phyloP scores from a whole-genome alignment of 2,329 filamentous ascomycete genomes.

The Botrytis fragariae region DNA sequence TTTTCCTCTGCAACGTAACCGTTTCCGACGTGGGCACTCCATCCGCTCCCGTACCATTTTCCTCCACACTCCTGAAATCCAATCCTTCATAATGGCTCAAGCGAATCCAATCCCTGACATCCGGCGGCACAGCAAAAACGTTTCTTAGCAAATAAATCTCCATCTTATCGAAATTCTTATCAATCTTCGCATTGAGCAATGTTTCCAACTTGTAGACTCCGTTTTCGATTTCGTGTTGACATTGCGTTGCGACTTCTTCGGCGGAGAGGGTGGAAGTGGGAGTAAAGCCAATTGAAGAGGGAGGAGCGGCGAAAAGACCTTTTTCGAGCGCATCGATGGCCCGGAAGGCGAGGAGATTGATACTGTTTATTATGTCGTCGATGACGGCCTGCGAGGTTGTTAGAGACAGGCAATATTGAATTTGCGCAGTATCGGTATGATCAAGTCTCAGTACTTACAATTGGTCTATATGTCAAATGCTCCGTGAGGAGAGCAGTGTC shows the following conservation, averaged over 20 bases:
- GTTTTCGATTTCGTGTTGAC: conserved; percentile 75
- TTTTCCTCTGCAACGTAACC: conserved; percentile 69
- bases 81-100: conserved; percentile 74
- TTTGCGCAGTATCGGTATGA: background rate
- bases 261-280: conserved; percentile 42
- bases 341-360: conserved; percentile 90
- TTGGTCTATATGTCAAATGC: conserved; percentile 90
- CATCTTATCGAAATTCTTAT: conserved; percentile 81
- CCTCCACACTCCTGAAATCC: conserved; percentile 33
- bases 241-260: conserved; percentile 47
- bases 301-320: conserved; percentile 71
- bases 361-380: conserved; percentile 96
- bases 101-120: conserved; percentile 73
- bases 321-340: conserved; percentile 85
- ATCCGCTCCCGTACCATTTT: conserved; percentile 49
- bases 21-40: conserved; percentile 48
- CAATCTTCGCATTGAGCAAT: conserved; percentile 74
- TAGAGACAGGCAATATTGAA: conserved; percentile 21
- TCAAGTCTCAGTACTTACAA: conserved; percentile 55
- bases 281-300: conserved; percentile 79
- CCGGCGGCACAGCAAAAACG: conserved; percentile 69
- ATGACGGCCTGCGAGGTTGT: conserved; percentile 67
- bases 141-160: conserved; percentile 91
- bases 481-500: conserved; percentile 76
- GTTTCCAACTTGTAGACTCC: conserved; percentile 85